A percentile compares a stretch with the other conserved stretches of the same genome.
Conservation (phyloP, 441 rosid genomes). For the Erysimum pusillum region DNA sequence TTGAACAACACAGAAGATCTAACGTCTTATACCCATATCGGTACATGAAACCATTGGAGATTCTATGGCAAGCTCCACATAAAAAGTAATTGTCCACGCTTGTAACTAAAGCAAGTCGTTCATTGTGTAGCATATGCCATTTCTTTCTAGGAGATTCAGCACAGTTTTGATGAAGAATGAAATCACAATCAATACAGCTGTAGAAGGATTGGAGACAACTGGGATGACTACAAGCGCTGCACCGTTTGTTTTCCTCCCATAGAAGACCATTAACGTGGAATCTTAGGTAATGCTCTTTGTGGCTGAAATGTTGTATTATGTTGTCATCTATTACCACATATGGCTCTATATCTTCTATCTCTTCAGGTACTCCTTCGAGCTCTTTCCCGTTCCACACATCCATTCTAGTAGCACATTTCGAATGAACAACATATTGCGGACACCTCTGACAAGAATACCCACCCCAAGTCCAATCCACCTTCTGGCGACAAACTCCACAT, state of each 20-base stretch:
- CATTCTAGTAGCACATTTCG: neutral
- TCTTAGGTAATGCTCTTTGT: neutral
- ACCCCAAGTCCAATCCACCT: neutral
- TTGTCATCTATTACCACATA: constrained; percentile 1
- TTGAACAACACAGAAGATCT: neutral
- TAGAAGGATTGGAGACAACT: neutral
- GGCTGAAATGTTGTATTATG: constrained; percentile 6
- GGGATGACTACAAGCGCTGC: neutral
- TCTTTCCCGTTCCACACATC: neutral
- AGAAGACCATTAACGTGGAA: neutral
- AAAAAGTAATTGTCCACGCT: rapidly evolving
- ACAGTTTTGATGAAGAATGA: constrained; percentile 22
- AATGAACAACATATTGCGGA: neutral
- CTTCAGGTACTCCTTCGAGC: neutral
- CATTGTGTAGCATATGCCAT: neutral
- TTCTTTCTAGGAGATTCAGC: constrained; percentile 3
- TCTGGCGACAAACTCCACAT: too few species aligned
- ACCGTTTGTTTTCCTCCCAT: neutral
- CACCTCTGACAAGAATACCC: neutral
- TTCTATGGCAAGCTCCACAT: neutral
- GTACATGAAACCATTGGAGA: neutral
- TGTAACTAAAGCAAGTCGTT: neutral
- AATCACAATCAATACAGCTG: neutral
- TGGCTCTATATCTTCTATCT: neutral
- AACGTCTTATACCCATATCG: neutral